Evolutionary conservation across 495 filamentous ascomycete species (phyloP), one percentile per base, ranked within the genome.

Genomic region (Penicillium crystallinum): DNA sequence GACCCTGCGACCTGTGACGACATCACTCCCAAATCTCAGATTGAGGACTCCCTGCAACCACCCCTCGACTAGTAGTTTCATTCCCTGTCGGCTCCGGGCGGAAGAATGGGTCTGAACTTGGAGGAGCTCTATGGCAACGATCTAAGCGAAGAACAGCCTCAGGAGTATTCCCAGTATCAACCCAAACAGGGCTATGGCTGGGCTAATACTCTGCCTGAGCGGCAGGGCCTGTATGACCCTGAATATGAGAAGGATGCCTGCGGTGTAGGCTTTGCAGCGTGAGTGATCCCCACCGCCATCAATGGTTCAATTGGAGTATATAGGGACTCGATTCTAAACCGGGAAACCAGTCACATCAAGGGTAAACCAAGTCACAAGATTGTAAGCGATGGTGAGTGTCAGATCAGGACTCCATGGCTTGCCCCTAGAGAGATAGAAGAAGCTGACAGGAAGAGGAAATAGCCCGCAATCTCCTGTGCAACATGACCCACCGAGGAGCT

Each of bases 401-500:
- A 23, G 22, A 56, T 56, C 14, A 38, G 9, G 11, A 11, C 6
- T 19, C 1, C 15, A 18, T 49, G 10, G 15, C 10, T 35, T 22
- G 8, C 12, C 6, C 4, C 1, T 25, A 22, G 19, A 27, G 6
- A 42, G 18, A 27, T 21, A 10, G 36, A 48, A 9, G 23, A 35
- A 35, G 33, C 45, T 46, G 48, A 41, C 25, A 30, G 38, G 29
- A 3, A 36, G 35, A 59, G 52, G 55, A 46, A 56, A 39, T 61
- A 95, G 90, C 93, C 46, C 87, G 89, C 54, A 92, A 90, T 68
- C 80, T 99, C 37, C 83, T 99, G 50, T 99, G 95, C 76, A 99
- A 99, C 79, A 99, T 99, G 93, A 97, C 93, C 80, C 93, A 99
- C 76, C 86, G 93, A 66, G 93, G 93, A 75, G 93, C 93, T 49